Evolutionary conservation across 2,329 filamentous ascomycete species (phyloP), one percentile per base, ranked within the genome.

Genomic region (Colletotrichum sp.): DNA sequence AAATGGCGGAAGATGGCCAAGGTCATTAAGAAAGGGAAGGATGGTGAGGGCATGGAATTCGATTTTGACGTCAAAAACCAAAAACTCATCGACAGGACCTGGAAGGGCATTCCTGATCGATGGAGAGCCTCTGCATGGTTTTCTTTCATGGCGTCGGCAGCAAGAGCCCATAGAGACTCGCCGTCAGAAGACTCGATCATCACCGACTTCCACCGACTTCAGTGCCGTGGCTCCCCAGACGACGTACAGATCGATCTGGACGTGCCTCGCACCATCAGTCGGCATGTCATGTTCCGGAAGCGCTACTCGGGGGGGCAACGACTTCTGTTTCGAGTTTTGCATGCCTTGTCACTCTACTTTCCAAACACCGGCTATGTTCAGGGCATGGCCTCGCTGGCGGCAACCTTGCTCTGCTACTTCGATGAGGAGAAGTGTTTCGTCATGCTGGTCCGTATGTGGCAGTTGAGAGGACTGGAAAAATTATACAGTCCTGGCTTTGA

Each of bases 161-260:
- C 96, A 39, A 93, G 91, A 81, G 91, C 89, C 77, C 89, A 91
- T 77, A 86, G 89, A 67, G 89, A 91, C n/a, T 92, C 90, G 67
- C 90, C 91, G 5, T 88, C 92, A 0, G 95, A 97, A 72, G 91
- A 93, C 55, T 90, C 95, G 72, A 90, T 99, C 64, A 92, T 95
- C 52, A 88, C 90, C 57, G 88, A 91, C 34, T 98, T 95, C 82
- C 91, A 95, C 82, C 90, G 92, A 59, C 90, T 98, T 32, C 93
- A 98, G 81, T 88, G 92, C 19, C 87, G 92, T 75, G 92, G 92
- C 71, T 98, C 95, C 4, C 93, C 95, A 1, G 97, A 99, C 82
- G 97, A 99, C 84, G 93, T 96, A 27, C 97, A 99, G 86, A 99
- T 99, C 80, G 97, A 99, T 84, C 92, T 99, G 59, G 97, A 99